Evolutionary conservation across 495 filamentous ascomycete genomes (phyloP).

Genomic region (Penicillium pancosmium): DNA sequence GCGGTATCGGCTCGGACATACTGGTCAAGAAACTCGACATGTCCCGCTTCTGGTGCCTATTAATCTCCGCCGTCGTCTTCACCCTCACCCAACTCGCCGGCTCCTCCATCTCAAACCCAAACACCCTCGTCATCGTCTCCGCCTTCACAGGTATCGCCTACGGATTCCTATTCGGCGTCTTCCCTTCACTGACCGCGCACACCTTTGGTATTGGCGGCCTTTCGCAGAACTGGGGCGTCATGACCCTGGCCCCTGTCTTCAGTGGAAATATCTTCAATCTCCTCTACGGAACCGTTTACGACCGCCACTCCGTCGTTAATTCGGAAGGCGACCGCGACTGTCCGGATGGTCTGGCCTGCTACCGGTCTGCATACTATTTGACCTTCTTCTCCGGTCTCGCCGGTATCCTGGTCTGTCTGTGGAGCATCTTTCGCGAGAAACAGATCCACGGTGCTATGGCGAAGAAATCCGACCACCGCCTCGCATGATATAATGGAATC

Average conservation of each 20-base stretch:
- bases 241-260: conserved; percentile 85
- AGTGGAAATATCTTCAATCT: conserved; percentile 92
- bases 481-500: conserved; percentile 28
- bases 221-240: conserved; percentile 89
- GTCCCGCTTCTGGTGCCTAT: conserved; percentile 87
- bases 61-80: conserved; percentile 77
- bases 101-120: conserved; percentile 76
- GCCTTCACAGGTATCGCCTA: conserved; percentile 85
- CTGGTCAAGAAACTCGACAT: conserved; percentile 77
- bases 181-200: conserved; percentile 88
- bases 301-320: conserved; percentile 71
- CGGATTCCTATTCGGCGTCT: conserved; percentile 93
- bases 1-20: conserved; percentile 82
- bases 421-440: conserved; percentile 74
- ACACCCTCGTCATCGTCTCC: conserved; percentile 76
- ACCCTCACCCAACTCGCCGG: conserved; percentile 79
- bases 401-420: conserved; percentile 70
- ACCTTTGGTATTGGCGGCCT: conserved; percentile 90
- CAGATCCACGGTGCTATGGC: conserved; percentile 28
- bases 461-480: conserved; percentile 40
- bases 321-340: conserved; percentile 73
- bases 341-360: conserved; percentile 78
- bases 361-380: conserved; percentile 76
- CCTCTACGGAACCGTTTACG: conserved; percentile 76
- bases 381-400: conserved; percentile 76